Evolutionary conservation across 2,329 filamentous ascomycete genomes (phyloP), one percentile per base, ranked within the genome.

Genomic region (Macrophomina tecta): DNA sequence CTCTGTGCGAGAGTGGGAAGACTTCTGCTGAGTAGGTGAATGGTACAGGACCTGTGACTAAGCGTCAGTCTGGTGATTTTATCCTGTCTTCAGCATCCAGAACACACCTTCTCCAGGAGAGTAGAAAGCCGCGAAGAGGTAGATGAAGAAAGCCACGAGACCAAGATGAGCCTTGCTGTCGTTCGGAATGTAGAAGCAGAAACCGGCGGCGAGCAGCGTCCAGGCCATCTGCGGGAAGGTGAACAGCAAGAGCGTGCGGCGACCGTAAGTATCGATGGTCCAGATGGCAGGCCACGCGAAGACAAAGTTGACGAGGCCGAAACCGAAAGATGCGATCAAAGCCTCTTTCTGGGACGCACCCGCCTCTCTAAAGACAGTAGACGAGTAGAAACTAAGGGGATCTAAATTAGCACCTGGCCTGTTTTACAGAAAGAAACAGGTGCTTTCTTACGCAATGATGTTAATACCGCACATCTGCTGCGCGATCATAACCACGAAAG

Each of bases 71-170:
- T 16, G 30, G n/a, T 40, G 30, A 9, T 12, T 11, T 5, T 5
- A 9, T 23, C 23, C 2, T n/a, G 14, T 46, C 7, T 28, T 28
- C 3, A 32, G 46, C n/a, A 28, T 14, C 34, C 38, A 14, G 11
- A 14, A 46, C 36, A 2, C 46, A 64, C 63, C 79, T 73, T 79
- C 78, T n/a, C 79, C 79, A 0, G 83, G 80, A 0, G 79, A 82
- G 71, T 85, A 85, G 36, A 82, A 81, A 12, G 84, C 79, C 69
- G 83, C 84, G 71, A 86, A 86, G n/a, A 85, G 75, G 77, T 81
- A 86, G 62, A 82, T 77, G 66, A 77, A 78, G 1, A 76, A 74
- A 7, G 78, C 79, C 40, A 82, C 76, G 23, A 72, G 75, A 30
- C 73, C 77, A 5, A 72, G 68, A n/a, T 71, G 67, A 11, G 67